Percentiles rank a stretch among this genome's conserved stretches.
Evolutionary conservation across 352 stramenopile genomes (phyloP).

Genomic region (Globisporangium barbulae): DNA sequence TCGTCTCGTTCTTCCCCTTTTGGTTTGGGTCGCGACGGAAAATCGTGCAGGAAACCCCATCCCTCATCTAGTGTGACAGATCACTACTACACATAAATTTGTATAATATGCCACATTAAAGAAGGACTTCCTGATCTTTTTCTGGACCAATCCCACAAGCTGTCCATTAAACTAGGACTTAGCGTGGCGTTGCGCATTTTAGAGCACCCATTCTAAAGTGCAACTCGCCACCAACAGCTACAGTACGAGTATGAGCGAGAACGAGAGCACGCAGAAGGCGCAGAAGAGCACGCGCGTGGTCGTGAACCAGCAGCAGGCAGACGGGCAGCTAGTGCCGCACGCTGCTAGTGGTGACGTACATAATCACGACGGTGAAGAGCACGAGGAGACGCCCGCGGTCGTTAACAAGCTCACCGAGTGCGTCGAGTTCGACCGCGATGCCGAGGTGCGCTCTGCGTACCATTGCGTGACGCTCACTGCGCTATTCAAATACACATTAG

Average conservation of each 20-base stretch:
- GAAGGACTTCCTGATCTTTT: not conserved
- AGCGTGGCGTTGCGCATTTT: not conserved
- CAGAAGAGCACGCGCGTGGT: constrained; percentile 10
- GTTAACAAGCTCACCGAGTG: constrained; percentile 63
- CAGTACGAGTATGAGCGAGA: constrained; percentile 7
- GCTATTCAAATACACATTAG: not conserved
- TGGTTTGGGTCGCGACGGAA: not conserved
- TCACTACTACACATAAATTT: not conserved
- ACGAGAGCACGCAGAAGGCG: not conserved
- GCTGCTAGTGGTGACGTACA: not conserved
- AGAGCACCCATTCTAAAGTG: not conserved
- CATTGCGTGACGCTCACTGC: not conserved
- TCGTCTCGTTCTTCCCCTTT: constrained; percentile 4
- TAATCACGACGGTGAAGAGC: constrained; percentile 19
- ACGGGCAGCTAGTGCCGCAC: not conserved
- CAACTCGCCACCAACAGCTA: not conserved
- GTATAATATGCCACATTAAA: not conserved
- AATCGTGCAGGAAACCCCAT: not conserved
- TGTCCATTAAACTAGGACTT: constrained; percentile 2
- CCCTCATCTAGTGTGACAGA: not conserved
- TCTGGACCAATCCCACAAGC: too few relatives aligned
- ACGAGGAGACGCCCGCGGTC: constrained; percentile 25
- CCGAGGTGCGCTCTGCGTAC: constrained; percentile 29
- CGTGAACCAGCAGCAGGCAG: constrained; percentile 1
- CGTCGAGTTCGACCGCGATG: constrained; percentile 50